A percentile compares a stretch with the other conserved stretches of the same genome.
phyloP scores from a whole-genome alignment of 176 grass and related monocot species.

The Zoysia japonica region DNA sequence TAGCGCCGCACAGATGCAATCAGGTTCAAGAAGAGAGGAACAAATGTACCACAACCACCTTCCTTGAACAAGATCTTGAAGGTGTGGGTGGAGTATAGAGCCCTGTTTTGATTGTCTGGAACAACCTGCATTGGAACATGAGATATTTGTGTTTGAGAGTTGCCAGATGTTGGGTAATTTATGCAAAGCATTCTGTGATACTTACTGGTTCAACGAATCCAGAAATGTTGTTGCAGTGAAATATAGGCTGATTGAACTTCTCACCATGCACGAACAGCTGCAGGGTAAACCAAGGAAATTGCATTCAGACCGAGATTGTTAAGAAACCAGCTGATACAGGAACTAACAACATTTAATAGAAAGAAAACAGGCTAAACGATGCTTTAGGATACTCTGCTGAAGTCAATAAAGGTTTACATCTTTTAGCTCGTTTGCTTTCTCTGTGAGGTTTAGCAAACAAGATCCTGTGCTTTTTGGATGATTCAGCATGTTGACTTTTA shows the following conservation, averaged over 20 bases:
- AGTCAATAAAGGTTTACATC: too few relatives aligned
- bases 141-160: neutral
- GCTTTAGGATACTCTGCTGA: too few relatives aligned
- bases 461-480: too few relatives aligned
- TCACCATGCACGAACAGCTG: conserved; percentile 82
- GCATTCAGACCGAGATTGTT: conserved; percentile 6
- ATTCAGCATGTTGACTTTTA: too few relatives aligned
- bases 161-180: neutral
- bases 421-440: too few relatives aligned
- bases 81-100: conserved; percentile 87
- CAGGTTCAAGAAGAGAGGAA: conserved; percentile 94
- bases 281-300: conserved; percentile 10
- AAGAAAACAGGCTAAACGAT: too few relatives aligned
- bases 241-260: conserved; percentile 98
- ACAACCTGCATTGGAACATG: conserved; percentile 58
- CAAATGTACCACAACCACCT: conserved; percentile 89
- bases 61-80: conserved; percentile 99
- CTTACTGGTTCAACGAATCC: conserved; percentile 95
- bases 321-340: neutral
- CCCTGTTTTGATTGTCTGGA: conserved; percentile 72
- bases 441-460: too few relatives aligned
- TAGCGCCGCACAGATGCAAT: conserved; percentile 70
- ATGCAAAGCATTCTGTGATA: neutral
- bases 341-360: neutral
- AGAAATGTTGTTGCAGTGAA: conserved; percentile 94